Base-by-base conservation (phyloP, 1,284 basidiomycete species). In the Cryptococcus sp. region DNA sequence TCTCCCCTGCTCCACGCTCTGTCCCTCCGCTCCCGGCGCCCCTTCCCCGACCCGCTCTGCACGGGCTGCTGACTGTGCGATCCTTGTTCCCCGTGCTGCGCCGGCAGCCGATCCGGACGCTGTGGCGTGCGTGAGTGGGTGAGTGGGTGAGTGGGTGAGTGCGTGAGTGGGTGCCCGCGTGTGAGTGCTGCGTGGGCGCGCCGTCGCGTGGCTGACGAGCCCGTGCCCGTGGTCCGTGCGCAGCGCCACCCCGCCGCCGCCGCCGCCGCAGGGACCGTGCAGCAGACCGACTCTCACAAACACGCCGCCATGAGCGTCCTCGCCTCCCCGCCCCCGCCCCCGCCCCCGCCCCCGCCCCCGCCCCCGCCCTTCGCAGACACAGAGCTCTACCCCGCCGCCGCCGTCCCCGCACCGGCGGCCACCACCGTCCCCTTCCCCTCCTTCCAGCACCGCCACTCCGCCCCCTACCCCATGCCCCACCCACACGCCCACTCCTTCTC, bases 371-470 rank as follows among this genome's bases (percentile, higher is more conserved):
- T 57, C 45, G 55, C 61, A 18, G 52, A 53, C 46, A 52, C 46
- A 24, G 61, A 62, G 45, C 53, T 62, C 21, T 62, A 54, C 51
- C 28, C 38, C 15, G 42, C 45, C 13, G 52, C 56, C 37, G 56
- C 61, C 20, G 61, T 59, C 36, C 56, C 56, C 36, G 56, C 60
- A 46, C 60, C 28, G 28, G 9, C 28, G 23, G 21, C 38, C 36
- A 42, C 35, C n/a, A 20, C 36, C 7, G 40, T 55, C 28, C 53
- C 62, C 23, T 60, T 59, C 24, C 60, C 63, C 1, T 24, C 51
- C 36, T 64, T 64, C 40, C 60, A 58, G 36, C 62, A 62, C 44
- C 55, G 62, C 20, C 62, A 62, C 49, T 52, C 62, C 8, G 58
- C 62, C 7, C 60, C 60, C 1, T 62, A 60, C 42, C 63, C 56